Evolutionary conservation across 2,329 filamentous ascomycete species (phyloP), one percentile per base, ranked within the genome.

Genomic region (Penicillium sp.): DNA sequence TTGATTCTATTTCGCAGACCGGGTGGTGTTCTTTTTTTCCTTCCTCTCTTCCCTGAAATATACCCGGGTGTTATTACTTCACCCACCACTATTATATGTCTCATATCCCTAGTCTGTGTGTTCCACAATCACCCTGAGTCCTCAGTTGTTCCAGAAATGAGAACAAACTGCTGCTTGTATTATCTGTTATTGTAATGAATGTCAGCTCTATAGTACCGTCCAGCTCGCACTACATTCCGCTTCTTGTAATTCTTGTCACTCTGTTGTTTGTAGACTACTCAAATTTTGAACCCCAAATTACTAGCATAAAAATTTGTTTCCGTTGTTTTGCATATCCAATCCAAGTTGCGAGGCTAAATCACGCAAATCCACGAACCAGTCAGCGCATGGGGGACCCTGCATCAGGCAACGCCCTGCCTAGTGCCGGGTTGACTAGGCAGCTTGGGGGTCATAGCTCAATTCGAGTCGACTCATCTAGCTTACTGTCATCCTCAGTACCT

Each of bases 61-160:
- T 76, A 76, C 74, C 74, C 74, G 65, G 67, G 70, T 69, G 67
- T 73, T 73, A 64, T 50, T 21, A 45, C n/a, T 41, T 48, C 50
- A 49, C 58, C 49, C 51, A 48, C 30, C 55, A 17, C 56, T 48
- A 21, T 44, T 50, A 38, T 56, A 21, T 48, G 11, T 23, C 26
- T 13, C 38, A 11, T 17, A 38, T 31, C 19, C 29, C 38, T 3
- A 9, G n/a, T 35, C 30, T 41, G 15, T 38, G 17, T 58, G 15
- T 8, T 58, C 23, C 38, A 23, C 15, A 41, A 11, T 53, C 23
- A 26, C 23, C 21, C 17, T 46, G 46, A 21, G 30, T 15, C 19
- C 31, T 19, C 29, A 31, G 46, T 29, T 13, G 26, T 41, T 49
- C 50, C 45, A 55, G 19, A n/a, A 11, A 55, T 55, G 52, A 17